Base-by-base conservation (phyloP, 2,329 filamentous ascomycete species). In the Trichoderma sp. region DNA sequence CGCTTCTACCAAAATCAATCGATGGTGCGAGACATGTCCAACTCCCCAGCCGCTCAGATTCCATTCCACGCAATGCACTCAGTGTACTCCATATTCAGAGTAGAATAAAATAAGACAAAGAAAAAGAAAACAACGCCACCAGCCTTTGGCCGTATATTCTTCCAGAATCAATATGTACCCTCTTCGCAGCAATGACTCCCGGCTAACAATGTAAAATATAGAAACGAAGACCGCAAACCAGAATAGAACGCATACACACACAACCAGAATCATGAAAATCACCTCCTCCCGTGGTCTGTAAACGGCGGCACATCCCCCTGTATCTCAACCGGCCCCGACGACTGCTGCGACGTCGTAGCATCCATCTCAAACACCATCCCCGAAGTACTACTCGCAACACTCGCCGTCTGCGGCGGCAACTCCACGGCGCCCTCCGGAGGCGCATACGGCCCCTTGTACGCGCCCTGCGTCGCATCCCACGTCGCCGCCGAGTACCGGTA, bases 361-460 rank as follows among this genome's bases (percentile, higher is more conserved):
- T 78, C 78, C 77, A 79, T 78, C 67, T 79, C 78, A 71, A 67
- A 78, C 8, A 71, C 38, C 35, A 68, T 63, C 27, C 60, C 56
- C 24, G 38, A 41, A 7, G 3, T 9, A 11, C 2, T 4, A 6
- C 59, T 68, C 7, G n/a, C 59, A 4, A 56, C 12, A 56, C 38
- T 74, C 56, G 74, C 67, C n/a, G 71, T 35, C 14, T 63, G 63
- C 4, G 71, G 60, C 31, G 76, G 76, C 60, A 75, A 31, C 41
- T 76, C 66, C 71, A 81, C 80, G 3, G 76, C 21, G 12, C 38
- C 14, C 12, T 63, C 67, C n/a, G 74, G 68, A 31, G 77, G 50
- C 33, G 72, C 71, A 74, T 74, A 77, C 56, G 75, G 73, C 14
- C 77, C 72, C 59, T 71, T 41, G 29, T 78, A 77, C 35, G 29